Evolutionary conservation across 176 grass and related monocot species (phyloP).

Genomic region (Pharus latifolius): DNA sequence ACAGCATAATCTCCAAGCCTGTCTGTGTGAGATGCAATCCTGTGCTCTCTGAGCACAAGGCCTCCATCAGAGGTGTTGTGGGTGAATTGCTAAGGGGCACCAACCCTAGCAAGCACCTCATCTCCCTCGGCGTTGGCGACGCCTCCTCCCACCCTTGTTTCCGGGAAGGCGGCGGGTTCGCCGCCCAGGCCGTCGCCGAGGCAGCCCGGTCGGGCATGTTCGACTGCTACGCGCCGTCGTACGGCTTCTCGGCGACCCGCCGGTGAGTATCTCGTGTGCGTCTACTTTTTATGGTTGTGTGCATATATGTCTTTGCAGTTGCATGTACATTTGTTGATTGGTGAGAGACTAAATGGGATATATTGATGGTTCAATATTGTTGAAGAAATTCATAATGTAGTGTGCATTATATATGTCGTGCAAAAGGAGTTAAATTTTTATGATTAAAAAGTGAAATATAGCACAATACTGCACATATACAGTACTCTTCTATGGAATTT

Average conservation of each 20-base stretch:
- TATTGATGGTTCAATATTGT: no score
- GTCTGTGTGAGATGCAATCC: slow-evolving; percentile 71
- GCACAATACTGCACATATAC: no score
- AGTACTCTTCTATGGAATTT: no score
- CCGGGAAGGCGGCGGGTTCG: slow-evolving; percentile 42
- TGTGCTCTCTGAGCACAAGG: slow-evolving; percentile 41
- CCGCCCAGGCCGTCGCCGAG: slow-evolving; percentile 32
- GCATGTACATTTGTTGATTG: background rate
- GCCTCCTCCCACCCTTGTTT: slow-evolving; percentile 64
- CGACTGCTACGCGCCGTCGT: slow-evolving; percentile 81
- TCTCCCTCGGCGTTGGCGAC: slow-evolving; percentile 89
- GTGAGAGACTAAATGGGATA: no score
- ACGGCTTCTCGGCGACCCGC: slow-evolving; percentile 55
- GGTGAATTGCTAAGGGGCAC: slow-evolving; percentile 28
- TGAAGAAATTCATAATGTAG: no score
- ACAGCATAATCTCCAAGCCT: no score
- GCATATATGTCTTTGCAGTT: no score
- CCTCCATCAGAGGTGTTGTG: slow-evolving; percentile 66
- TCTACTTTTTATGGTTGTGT: no score
- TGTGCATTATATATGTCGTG: no score
- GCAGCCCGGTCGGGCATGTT: slow-evolving; percentile 32
- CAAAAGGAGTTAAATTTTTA: no score
- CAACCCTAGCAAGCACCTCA: slow-evolving; percentile 18
- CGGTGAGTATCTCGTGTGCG: no score
- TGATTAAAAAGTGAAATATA: no score